These are phyloP conservation scores for Pyrus hybrid DNA, from an alignment of 331 rosid genomes.

Conservation along the genomic window DNA sequence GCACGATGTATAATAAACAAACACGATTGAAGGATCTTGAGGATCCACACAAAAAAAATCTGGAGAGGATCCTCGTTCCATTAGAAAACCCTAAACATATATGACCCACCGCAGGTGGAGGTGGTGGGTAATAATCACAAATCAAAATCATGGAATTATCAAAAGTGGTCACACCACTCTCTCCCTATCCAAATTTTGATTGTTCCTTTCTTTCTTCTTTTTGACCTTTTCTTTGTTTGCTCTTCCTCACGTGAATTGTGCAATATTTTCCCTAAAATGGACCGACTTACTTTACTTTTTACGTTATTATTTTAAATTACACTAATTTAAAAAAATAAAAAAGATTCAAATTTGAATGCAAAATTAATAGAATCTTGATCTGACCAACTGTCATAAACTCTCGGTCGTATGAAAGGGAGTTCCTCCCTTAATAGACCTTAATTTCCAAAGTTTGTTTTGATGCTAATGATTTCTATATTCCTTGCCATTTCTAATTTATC, in stretches of 20 bases:
- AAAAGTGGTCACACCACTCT: not conserved
- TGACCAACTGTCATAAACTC: no score
- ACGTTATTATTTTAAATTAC: not conserved
- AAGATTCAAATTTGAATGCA: no score
- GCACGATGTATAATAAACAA: no score
- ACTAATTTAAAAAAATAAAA: no score
- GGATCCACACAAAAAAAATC: no score
- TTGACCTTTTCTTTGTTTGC: constrained; percentile 24
- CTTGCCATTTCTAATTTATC: no score
- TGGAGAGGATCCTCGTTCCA: not conserved
- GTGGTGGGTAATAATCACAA: constrained; percentile 28
- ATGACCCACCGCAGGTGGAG: constrained; percentile 13
- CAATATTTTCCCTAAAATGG: constrained; percentile 1
- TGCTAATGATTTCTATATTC: no score
- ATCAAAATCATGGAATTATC: constrained; percentile 1
- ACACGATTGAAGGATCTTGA: no score
- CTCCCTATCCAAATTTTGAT: constrained; percentile 14
- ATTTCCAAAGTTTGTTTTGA: no score
- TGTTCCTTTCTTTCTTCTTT: constrained; percentile 13
- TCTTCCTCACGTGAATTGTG: constrained; percentile 36
- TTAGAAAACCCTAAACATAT: constrained; percentile 1
- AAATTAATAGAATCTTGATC: no score
- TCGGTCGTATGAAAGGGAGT: no score
- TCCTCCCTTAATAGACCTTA: no score
- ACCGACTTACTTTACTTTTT: not conserved